These are phyloP conservation scores for Aspergillus cristatus DNA, from an alignment of 495 filamentous ascomycete genomes.

Conservation along the genomic window DNA sequence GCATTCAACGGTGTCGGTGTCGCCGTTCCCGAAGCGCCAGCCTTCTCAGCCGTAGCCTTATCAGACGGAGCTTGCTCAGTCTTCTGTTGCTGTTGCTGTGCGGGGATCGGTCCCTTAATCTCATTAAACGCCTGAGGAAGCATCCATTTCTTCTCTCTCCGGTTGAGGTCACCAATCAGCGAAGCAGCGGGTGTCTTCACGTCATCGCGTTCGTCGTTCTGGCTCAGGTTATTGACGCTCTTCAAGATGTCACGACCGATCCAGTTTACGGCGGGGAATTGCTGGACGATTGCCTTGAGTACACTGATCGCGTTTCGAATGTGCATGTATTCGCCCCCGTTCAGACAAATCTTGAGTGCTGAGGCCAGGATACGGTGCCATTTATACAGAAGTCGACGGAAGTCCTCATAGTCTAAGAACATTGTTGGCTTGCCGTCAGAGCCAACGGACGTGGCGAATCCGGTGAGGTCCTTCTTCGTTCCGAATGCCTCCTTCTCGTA, in stretches of 20 bases:
- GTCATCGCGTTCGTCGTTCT: slow-evolving; percentile 72
- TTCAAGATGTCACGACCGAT: slow-evolving; percentile 65
- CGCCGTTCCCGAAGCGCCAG: slow-evolving; percentile 28
- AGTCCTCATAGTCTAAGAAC: slow-evolving; percentile 77
- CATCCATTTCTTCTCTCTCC: slow-evolving; percentile 70
- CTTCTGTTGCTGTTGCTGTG: not conserved
- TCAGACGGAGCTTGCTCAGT: slow-evolving; percentile 9
- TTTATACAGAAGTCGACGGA: slow-evolving; percentile 71
- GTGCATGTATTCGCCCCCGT: slow-evolving; percentile 88
- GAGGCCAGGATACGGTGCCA: slow-evolving; percentile 76
- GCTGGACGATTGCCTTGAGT: slow-evolving; percentile 66
- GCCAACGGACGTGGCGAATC: slow-evolving; percentile 58
- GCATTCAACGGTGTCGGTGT: slow-evolving; percentile 36
- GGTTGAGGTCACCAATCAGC: slow-evolving; percentile 71
- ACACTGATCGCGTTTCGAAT: slow-evolving; percentile 91
- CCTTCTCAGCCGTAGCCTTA: slow-evolving; percentile 21
- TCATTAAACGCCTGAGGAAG: slow-evolving; percentile 66
- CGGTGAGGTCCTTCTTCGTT: slow-evolving; percentile 50
- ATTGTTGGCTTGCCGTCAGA: slow-evolving; percentile 51
- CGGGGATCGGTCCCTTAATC: too few relatives aligned
- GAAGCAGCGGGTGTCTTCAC: slow-evolving; percentile 85
- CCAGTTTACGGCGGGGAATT: slow-evolving; percentile 84
- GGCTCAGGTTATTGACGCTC: slow-evolving; percentile 54
- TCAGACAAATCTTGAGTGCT: slow-evolving; percentile 70
- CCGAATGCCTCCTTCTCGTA: slow-evolving; percentile 78